These are phyloP conservation scores for Debaryomycetaceae sp. DNA, from an alignment of 1,139 yeast species.

Conservation along the genomic window DNA sequence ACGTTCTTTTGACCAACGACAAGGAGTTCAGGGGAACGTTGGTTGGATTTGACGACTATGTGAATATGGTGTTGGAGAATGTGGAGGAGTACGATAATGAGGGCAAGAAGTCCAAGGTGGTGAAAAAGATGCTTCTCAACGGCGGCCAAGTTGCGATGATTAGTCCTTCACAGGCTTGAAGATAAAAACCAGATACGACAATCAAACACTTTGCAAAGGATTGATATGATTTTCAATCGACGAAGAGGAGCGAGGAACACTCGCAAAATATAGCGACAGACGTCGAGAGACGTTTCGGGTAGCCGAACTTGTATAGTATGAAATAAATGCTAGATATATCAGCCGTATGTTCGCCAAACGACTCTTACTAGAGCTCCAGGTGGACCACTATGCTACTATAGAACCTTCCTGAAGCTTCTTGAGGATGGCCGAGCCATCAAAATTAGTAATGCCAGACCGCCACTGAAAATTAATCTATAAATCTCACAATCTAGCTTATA, in stretches of 20 bases:
- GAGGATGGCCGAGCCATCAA: background rate
- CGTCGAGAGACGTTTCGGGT: background rate
- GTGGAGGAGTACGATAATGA: conserved; percentile 58
- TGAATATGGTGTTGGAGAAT: conserved; percentile 83
- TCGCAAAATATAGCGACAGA: too few species aligned
- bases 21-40: conserved; percentile 81
- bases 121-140: conserved; percentile 73
- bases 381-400: too few species aligned
- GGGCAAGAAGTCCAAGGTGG: conserved; percentile 39
- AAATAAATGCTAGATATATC: background rate
- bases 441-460: background rate
- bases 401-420: too few species aligned
- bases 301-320: background rate
- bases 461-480: background rate
- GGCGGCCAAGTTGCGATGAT: conserved; percentile 89
- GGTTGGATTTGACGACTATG: conserved; percentile 93
- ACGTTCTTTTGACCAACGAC: conserved; percentile 73
- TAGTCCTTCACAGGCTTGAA: conserved; percentile 14
- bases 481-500: background rate
- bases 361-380: too few species aligned
- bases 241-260: too few species aligned
- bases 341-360: too few species aligned
- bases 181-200: background rate
- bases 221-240: too few species aligned
- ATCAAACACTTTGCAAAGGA: too few species aligned